These are phyloP conservation scores for Citrus reticulata DNA, from an alignment of 345 rosid genomes.

Conservation along the genomic window DNA sequence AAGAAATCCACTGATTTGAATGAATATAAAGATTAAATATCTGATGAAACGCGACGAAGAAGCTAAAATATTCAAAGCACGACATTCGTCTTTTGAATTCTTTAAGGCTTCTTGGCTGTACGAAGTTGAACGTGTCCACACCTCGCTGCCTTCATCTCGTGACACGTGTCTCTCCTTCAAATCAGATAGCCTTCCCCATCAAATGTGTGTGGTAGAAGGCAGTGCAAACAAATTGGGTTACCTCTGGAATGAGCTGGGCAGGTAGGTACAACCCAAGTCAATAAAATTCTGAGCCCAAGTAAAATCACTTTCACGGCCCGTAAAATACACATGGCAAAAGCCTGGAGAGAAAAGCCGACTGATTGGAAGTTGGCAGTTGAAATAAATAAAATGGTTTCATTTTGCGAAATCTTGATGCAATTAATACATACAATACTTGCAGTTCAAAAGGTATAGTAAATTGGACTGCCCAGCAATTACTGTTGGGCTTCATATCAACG, in stretches of 20 bases:
- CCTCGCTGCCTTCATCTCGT: neutral
- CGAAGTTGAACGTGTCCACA: neutral
- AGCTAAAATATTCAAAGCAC: neutral
- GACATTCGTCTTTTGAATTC: neutral
- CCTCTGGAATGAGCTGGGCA: neutral
- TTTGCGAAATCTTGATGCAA: neutral
- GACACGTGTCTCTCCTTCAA: neutral
- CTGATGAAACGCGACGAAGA: no score
- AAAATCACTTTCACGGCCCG: neutral
- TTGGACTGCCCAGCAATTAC: neutral
- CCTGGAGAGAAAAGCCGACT: no score
- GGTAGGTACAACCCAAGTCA: neutral
- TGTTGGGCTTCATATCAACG: neutral
- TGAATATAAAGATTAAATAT: no score
- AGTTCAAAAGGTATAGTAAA: neutral
- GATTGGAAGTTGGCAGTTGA: neutral
- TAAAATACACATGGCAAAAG: no score
- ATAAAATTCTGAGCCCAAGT: neutral
- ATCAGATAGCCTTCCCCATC: neutral
- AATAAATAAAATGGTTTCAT: neutral
- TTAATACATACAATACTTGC: neutral
- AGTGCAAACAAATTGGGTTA: neutral
- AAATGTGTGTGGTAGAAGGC: no score
- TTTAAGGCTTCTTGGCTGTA: neutral
- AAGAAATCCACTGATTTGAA: no score